Evolutionary conservation across 768 basidiomycete genomes (phyloP).

Genomic region (Mycena galopus): DNA sequence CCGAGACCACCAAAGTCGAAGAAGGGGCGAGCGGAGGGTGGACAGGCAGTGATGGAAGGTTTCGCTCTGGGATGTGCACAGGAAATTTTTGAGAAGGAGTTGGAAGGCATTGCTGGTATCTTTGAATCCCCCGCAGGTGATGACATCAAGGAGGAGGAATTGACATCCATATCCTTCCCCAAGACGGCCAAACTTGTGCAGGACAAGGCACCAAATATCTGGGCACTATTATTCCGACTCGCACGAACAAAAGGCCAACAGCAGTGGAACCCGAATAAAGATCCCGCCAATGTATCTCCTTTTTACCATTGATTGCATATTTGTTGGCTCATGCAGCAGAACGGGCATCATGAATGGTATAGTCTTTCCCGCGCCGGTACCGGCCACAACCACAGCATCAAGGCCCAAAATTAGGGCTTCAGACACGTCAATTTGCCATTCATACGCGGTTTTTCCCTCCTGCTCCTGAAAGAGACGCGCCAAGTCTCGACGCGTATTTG

Average conservation of each 20-base stretch:
- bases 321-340: slow-evolving; percentile 13
- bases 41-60: neutral
- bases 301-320: too few species aligned
- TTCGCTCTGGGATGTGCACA: neutral
- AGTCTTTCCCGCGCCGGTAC: slow-evolving; percentile 54
- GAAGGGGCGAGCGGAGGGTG: neutral
- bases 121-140: too few species aligned
- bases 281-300: slow-evolving; percentile 15
- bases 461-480: slow-evolving; percentile 28
- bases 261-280: slow-evolving; percentile 4
- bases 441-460: slow-evolving; percentile 41
- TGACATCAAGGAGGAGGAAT: too few species aligned
- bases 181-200: too few species aligned
- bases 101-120: too few species aligned
- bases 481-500: slow-evolving; percentile 31
- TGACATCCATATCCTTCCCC: too few species aligned
- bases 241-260: neutral
- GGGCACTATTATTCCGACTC: neutral
- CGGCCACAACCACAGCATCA: slow-evolving; percentile 51
- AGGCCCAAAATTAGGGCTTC: slow-evolving; percentile 51
- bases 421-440: slow-evolving; percentile 55
- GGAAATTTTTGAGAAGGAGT: too few species aligned
- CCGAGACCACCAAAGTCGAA: neutral
- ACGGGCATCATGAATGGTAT: slow-evolving; percentile 52
- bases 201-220: slow-evolving; percentile 9